These are phyloP conservation scores for Pseudomonodictys pantanalensis DNA, from an alignment of 495 filamentous ascomycete species.

Conservation along the genomic window DNA sequence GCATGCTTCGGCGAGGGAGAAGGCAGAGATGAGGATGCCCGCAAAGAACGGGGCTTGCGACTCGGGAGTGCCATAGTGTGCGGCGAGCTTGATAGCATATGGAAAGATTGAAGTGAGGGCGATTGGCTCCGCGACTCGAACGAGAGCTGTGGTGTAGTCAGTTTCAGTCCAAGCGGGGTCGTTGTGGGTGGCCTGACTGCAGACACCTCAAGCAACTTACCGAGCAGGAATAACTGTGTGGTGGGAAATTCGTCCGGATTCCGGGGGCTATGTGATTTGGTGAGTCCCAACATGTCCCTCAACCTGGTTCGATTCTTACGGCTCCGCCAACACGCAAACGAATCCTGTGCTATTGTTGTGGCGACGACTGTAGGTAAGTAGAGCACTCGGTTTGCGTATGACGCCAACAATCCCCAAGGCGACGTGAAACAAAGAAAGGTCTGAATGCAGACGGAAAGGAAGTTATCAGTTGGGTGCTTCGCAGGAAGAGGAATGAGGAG, in stretches of 20 bases:
- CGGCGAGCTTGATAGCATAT: slow-evolving; percentile 82
- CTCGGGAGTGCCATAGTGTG: slow-evolving; percentile 65
- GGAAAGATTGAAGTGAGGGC: slow-evolving; percentile 84
- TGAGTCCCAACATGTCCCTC: slow-evolving; percentile 44
- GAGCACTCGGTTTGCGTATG: slow-evolving; percentile 23
- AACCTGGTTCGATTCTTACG: slow-evolving; percentile 36
- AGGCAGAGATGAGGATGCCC: slow-evolving; percentile 80
- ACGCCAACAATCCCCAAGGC: slow-evolving; percentile 18
- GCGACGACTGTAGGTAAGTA: slow-evolving; percentile 7
- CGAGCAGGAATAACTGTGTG: slow-evolving; percentile 71
- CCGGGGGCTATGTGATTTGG: slow-evolving; percentile 43
- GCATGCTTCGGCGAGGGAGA: slow-evolving; percentile 73
- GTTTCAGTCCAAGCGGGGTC: background rate
- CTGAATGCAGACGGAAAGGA: slow-evolving; percentile 17
- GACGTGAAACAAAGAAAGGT: slow-evolving; percentile 4
- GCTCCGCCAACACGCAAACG: slow-evolving; percentile 34
- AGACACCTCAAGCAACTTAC: slow-evolving; percentile 46
- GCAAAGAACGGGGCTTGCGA: slow-evolving; percentile 77
- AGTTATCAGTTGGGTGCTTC: background rate
- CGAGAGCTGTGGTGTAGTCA: slow-evolving; percentile 51
- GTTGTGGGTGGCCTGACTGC: background rate
- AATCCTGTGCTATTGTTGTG: background rate
- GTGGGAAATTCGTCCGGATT: slow-evolving; percentile 67
- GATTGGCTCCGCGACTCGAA: slow-evolving; percentile 83
- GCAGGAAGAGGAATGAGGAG: slow-evolving; percentile 1